phyloP scores from a whole-genome alignment of 148 eudicot species.

The Amaranthus hypochondriacus region DNA sequence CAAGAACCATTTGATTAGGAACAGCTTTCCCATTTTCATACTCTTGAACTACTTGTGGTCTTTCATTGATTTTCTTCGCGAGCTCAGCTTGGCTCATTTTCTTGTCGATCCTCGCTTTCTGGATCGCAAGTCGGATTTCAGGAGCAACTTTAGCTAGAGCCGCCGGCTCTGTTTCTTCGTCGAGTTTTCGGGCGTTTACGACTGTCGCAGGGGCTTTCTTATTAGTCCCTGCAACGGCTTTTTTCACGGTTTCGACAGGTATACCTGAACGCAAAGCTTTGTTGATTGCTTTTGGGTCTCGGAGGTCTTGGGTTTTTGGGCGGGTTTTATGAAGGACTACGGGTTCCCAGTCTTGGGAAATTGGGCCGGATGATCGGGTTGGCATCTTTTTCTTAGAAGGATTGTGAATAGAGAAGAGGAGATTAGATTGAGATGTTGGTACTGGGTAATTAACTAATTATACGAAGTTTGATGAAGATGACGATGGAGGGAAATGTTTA shows the following conservation, averaged over 20 bases:
- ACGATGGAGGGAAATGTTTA: no score
- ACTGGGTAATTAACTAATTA: no score
- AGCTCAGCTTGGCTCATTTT: slow-evolving; percentile 78
- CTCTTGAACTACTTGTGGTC: slow-evolving; percentile 72
- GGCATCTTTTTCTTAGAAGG: slow-evolving; percentile 31
- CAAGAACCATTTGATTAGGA: slow-evolving; percentile 61
- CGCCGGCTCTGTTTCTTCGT: slow-evolving; percentile 61
- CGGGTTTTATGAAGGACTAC: slow-evolving; percentile 53
- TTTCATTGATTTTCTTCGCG: slow-evolving; percentile 54
- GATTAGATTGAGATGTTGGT: not conserved
- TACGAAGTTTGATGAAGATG: not conserved
- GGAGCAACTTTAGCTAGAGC: slow-evolving; percentile 39
- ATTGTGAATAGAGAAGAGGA: not conserved
- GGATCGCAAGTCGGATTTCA: slow-evolving; percentile 57
- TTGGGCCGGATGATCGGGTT: slow-evolving; percentile 35
- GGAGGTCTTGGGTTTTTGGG: slow-evolving; percentile 49
- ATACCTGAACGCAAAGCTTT: slow-evolving; percentile 55
- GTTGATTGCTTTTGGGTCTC: slow-evolving; percentile 61
- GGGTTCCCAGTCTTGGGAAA: slow-evolving; percentile 73
- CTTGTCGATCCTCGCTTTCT: slow-evolving; percentile 69
- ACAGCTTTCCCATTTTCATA: slow-evolving; percentile 85
- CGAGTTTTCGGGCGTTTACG: slow-evolving; percentile 54
- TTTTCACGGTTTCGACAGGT: slow-evolving; percentile 55
- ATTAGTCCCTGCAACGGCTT: slow-evolving; percentile 52
- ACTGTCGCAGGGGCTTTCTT: slow-evolving; percentile 41